phyloP scores from a whole-genome alignment of 2,329 filamentous ascomycete species.

The Aphanoascus verrucosus region DNA sequence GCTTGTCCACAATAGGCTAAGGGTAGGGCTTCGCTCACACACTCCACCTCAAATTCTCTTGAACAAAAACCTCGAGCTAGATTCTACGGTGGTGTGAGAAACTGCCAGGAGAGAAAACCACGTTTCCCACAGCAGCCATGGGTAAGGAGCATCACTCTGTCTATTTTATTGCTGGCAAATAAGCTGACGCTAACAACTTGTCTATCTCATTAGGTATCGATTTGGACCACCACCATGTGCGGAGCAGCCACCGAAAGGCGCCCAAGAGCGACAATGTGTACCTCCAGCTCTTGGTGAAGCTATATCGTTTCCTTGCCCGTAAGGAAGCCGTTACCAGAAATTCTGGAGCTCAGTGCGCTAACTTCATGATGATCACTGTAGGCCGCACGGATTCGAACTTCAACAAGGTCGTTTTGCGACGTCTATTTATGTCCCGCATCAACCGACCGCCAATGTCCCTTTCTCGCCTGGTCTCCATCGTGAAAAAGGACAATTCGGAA shows the following conservation, averaged over 20 bases:
- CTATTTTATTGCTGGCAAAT: not conserved
- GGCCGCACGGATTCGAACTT: slow-evolving; percentile 93
- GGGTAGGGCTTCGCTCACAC: slow-evolving; percentile 38
- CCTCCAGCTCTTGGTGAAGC: slow-evolving; percentile 93
- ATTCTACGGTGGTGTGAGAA: slow-evolving; percentile 13
- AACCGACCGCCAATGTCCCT: slow-evolving; percentile 93
- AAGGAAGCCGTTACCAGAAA: slow-evolving; percentile 33
- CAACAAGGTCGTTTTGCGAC: slow-evolving; percentile 97
- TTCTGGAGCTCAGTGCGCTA: not conserved
- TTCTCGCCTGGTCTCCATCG: slow-evolving; percentile 70
- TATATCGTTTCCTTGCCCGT: slow-evolving; percentile 94
- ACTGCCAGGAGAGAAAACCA: not conserved
- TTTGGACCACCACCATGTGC: slow-evolving; percentile 53
- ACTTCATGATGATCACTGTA: slow-evolving; percentile 28
- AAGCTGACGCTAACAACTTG: not conserved
- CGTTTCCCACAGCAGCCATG: slow-evolving; percentile 34
- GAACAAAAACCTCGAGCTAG: slow-evolving; percentile 9
- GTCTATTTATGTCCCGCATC: slow-evolving; percentile 97
- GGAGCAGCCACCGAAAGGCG: slow-evolving; percentile 70
- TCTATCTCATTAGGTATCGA: slow-evolving; percentile 39
- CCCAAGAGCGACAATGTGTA: slow-evolving; percentile 98
- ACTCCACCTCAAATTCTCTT: slow-evolving; percentile 15
- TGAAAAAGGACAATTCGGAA: slow-evolving; percentile 36
- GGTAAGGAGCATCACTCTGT: slow-evolving; percentile 25
- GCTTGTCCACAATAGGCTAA: slow-evolving; percentile 22